Evolutionary conservation across 2,329 filamentous ascomycete genomes (phyloP).

Genomic region (Cadophora luteo-olivacea): DNA sequence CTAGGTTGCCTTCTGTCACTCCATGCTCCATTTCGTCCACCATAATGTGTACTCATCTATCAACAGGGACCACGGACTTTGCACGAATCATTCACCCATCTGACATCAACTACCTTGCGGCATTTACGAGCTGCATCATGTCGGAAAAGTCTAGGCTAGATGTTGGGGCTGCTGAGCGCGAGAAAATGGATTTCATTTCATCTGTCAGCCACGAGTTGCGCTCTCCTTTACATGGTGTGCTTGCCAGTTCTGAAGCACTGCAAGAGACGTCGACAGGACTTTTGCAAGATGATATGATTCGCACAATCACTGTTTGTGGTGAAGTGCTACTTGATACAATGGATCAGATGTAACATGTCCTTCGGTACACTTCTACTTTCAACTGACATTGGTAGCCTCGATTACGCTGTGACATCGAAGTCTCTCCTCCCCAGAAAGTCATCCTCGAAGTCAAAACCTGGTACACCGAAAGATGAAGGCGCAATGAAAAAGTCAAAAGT

Average conservation of each 20-base stretch:
- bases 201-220: slow-evolving; percentile 67
- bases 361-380: neutral
- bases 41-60: no score
- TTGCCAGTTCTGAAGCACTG: slow-evolving; percentile 58
- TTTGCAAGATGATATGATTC: slow-evolving; percentile 51
- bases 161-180: slow-evolving; percentile 44
- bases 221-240: slow-evolving; percentile 64
- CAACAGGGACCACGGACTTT: slow-evolving; percentile 16
- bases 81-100: neutral
- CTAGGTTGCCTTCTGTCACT: no score
- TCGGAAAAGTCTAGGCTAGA: slow-evolving; percentile 59
- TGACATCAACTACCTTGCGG: slow-evolving; percentile 41
- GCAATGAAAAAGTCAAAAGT: slow-evolving; percentile 4
- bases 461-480: neutral
- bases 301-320: slow-evolving; percentile 56
- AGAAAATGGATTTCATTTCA: slow-evolving; percentile 64
- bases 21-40: no score
- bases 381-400: slow-evolving; percentile 47
- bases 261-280: slow-evolving; percentile 53
- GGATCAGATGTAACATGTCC: slow-evolving; percentile 53
- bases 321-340: slow-evolving; percentile 58
- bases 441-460: neutral
- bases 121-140: slow-evolving; percentile 61
- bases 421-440: neutral
- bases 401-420: slow-evolving; percentile 42